Percentiles rank a stretch among this genome's conserved stretches.
phyloP scores from a whole-genome alignment of 2,329 filamentous ascomycete genomes.

The Aureobasidium subglaciale region DNA sequence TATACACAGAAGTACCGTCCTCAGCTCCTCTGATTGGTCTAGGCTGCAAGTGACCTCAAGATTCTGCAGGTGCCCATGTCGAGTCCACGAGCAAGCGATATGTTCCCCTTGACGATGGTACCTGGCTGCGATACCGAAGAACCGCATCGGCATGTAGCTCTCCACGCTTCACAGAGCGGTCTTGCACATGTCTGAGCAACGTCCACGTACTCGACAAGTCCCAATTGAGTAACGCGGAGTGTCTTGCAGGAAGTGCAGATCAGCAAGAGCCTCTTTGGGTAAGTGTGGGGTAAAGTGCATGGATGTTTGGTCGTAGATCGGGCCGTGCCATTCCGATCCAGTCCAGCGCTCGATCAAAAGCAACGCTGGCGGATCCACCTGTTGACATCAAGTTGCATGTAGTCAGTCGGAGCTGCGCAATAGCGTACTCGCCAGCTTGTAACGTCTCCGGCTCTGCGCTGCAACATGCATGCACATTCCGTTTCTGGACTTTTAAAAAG shows the following conservation, averaged over 20 bases:
- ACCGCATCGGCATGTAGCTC: neutral
- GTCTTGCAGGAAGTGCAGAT: neutral
- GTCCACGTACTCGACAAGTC: neutral
- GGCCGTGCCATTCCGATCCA: conserved; percentile 2
- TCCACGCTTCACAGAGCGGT: neutral
- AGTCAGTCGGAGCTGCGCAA: neutral
- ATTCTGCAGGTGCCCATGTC: too few relatives aligned
- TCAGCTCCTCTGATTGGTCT: too few relatives aligned
- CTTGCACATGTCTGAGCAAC: neutral
- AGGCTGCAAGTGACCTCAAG: too few relatives aligned
- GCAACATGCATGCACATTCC: conserved; percentile 1
- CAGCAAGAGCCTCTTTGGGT: conserved; percentile 1
- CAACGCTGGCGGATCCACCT: neutral
- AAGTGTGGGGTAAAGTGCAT: conserved; percentile 2
- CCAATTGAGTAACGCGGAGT: neutral
- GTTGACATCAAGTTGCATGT: conserved; percentile 3
- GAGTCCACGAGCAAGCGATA: too few relatives aligned
- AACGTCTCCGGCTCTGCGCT: neutral
- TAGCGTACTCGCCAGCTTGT: neutral
- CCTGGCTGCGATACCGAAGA: neutral
- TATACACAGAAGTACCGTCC: too few relatives aligned
- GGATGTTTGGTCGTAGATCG: conserved; percentile 6
- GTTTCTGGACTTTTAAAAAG: neutral
- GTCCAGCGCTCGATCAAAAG: conserved; percentile 7
- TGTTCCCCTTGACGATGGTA: neutral